Evolutionary conservation across 2,329 filamentous ascomycete genomes (phyloP).

Genomic region (Rhynchosporium agropyri): DNA sequence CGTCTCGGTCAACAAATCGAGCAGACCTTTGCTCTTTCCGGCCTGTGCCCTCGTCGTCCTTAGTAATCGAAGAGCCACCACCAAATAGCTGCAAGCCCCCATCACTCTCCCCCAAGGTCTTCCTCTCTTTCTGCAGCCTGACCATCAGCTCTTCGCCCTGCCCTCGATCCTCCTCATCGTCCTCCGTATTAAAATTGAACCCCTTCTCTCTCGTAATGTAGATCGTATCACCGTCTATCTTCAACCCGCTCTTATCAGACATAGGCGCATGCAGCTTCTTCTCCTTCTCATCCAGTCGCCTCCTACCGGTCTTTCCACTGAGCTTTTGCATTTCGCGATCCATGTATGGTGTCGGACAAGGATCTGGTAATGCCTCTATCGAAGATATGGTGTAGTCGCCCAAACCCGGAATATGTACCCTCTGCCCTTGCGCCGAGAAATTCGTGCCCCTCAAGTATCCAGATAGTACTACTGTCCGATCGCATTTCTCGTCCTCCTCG

Average conservation of each 20-base stretch:
- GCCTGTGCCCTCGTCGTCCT: slow-evolving; percentile 62
- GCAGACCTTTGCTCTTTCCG: slow-evolving; percentile 61
- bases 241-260: slow-evolving; percentile 93
- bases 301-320: slow-evolving; percentile 77
- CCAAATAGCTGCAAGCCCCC: slow-evolving; percentile 85
- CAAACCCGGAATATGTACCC: slow-evolving; percentile 89
- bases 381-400: slow-evolving; percentile 83
- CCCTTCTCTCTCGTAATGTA: slow-evolving; percentile 77
- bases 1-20: slow-evolving; percentile 62
- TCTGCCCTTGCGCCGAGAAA: slow-evolving; percentile 80
- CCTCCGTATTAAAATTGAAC: slow-evolving; percentile 74
- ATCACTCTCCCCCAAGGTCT: slow-evolving; percentile 78
- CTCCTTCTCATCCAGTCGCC: slow-evolving; percentile 91
- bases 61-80: slow-evolving; percentile 69
- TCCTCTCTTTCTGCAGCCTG: slow-evolving; percentile 80
- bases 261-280: slow-evolving; percentile 96
- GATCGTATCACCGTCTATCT: slow-evolving; percentile 96
- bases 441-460: slow-evolving; percentile 95
- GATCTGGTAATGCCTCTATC: slow-evolving; percentile 88
- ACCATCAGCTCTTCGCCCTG: slow-evolving; percentile 95
- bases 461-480: slow-evolving; percentile 87
- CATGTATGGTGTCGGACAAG: slow-evolving; percentile 90
- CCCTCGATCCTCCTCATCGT: slow-evolving; percentile 71
- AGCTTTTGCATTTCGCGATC: slow-evolving; percentile 84
- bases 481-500: slow-evolving; percentile 85